Conservation (phyloP, 441 rosid species). For the Corymbia citriodora region DNA sequence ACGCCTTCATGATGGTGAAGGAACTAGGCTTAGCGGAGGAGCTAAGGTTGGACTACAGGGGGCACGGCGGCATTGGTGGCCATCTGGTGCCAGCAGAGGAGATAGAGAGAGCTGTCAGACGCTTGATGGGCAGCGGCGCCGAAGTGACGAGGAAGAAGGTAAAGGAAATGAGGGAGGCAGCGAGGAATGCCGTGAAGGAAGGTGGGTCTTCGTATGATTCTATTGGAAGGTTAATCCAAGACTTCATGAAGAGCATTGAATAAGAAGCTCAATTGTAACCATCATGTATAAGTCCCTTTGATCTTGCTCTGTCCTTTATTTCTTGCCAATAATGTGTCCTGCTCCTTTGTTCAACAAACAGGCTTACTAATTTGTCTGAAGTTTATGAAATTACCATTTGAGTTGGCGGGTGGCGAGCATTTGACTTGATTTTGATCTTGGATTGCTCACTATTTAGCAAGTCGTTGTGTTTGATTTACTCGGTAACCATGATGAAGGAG, state of each 20-base stretch:
- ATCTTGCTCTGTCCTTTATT: background rate
- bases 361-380: background rate
- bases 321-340: background rate
- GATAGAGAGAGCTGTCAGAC: background rate
- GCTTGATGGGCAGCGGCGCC: background rate
- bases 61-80: background rate
- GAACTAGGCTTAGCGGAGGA: background rate
- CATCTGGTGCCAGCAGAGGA: slow-evolving; percentile 1
- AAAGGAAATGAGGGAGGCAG: slow-evolving; percentile 23
- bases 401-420: background rate
- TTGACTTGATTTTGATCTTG: background rate
- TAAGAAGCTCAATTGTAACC: background rate
- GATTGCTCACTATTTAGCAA: accelerated
- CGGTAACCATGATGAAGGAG: background rate
- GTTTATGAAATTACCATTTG: background rate
- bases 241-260: background rate
- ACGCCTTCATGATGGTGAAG: background rate
- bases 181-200: slow-evolving; percentile 22
- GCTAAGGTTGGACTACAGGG: background rate
- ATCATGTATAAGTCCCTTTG: background rate
- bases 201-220: slow-evolving; percentile 40
- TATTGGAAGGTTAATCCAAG: slow-evolving; percentile 13
- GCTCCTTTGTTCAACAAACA: background rate
- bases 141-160: slow-evolving; percentile 25
- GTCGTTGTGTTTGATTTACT: background rate